Conservation (phyloP, 2,329 filamentous ascomycete species). For the Venturia asperata region DNA sequence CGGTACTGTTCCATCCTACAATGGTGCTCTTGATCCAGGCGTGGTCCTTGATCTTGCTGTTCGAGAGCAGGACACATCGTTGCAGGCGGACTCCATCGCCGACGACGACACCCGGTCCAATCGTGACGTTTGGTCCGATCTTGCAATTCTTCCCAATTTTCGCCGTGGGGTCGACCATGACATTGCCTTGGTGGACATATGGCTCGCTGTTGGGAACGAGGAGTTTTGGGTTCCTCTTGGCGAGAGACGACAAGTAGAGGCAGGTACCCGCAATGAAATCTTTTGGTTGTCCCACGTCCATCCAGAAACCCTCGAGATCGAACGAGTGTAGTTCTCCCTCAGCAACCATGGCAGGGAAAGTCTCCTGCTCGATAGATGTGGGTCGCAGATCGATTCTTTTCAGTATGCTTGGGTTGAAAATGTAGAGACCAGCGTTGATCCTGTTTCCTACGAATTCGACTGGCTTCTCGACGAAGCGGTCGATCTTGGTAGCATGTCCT, state of each 20-base stretch:
- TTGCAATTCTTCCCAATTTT: constrained; percentile 98
- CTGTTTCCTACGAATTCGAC: constrained; percentile 98
- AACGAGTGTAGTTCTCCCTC: constrained; percentile 92
- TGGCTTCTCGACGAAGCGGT: constrained; percentile 98
- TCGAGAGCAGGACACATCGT: constrained; percentile 80
- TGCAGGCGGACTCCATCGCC: constrained; percentile 92
- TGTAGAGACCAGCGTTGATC: constrained; percentile 98
- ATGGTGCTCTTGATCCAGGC: constrained; percentile 99
- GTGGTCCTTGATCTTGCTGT: constrained; percentile 95
- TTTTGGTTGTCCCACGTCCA: constrained; percentile 98
- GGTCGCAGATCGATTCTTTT: constrained; percentile 90
- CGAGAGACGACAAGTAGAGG: constrained; percentile 86
- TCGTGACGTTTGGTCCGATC: constrained; percentile 94
- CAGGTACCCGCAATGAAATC: constrained; percentile 96
- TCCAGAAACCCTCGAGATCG: constrained; percentile 97
- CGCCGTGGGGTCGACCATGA: constrained; percentile 85
- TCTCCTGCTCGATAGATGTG: constrained; percentile 97
- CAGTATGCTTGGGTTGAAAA: constrained; percentile 87
- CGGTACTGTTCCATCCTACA: constrained; percentile 94
- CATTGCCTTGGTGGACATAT: constrained; percentile 88
- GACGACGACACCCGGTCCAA: constrained; percentile 85
- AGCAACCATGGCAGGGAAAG: constrained; percentile 86
- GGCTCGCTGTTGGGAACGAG: constrained; percentile 67
- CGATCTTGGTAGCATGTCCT: constrained; percentile 81
- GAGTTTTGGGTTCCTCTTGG: constrained; percentile 82